phyloP scores from a whole-genome alignment of 176 grass and related monocot species.

The Calamus simplicifolius region DNA sequence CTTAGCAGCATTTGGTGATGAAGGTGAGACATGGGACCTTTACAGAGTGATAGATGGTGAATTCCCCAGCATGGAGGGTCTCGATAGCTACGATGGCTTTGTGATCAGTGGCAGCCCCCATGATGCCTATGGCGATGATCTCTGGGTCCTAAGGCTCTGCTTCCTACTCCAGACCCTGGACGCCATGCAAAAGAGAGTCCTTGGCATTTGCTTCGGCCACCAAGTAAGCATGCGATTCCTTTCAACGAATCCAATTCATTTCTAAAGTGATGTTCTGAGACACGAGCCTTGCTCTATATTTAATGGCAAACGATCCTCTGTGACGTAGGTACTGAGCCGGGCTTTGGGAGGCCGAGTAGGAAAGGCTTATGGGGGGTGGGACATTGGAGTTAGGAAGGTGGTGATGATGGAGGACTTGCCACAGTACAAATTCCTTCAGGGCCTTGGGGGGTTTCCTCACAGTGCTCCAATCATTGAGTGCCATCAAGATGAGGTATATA shows the following conservation, averaged over 20 bases:
- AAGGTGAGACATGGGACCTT: slow-evolving; percentile 30
- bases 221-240: not conserved
- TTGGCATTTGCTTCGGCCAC: slow-evolving; percentile 65
- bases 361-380: slow-evolving; percentile 31
- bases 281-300: too few relatives aligned
- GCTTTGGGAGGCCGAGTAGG: slow-evolving; percentile 34
- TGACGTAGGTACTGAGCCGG: slow-evolving; percentile 29
- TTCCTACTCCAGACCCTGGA: slow-evolving; percentile 29
- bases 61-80: slow-evolving; percentile 34
- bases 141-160: slow-evolving; percentile 44
- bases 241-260: too few relatives aligned
- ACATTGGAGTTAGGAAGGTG: slow-evolving; percentile 48
- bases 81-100: slow-evolving; percentile 40
- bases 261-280: too few relatives aligned
- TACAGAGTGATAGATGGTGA: slow-evolving; percentile 45
- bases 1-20: slow-evolving; percentile 19
- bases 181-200: slow-evolving; percentile 45
- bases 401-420: not conserved
- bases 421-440: not conserved
- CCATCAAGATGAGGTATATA: slow-evolving; percentile 66
- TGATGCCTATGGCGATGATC: slow-evolving; percentile 50
- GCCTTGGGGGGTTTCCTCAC: not conserved
- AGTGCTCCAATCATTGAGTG: slow-evolving; percentile 39
- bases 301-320: too few relatives aligned
- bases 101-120: slow-evolving; percentile 46